A percentile compares a stretch with the other conserved stretches of the same genome.
These are phyloP conservation scores for Xylona heveae DNA, from an alignment of 495 filamentous ascomycete genomes.

Conservation along the genomic window DNA sequence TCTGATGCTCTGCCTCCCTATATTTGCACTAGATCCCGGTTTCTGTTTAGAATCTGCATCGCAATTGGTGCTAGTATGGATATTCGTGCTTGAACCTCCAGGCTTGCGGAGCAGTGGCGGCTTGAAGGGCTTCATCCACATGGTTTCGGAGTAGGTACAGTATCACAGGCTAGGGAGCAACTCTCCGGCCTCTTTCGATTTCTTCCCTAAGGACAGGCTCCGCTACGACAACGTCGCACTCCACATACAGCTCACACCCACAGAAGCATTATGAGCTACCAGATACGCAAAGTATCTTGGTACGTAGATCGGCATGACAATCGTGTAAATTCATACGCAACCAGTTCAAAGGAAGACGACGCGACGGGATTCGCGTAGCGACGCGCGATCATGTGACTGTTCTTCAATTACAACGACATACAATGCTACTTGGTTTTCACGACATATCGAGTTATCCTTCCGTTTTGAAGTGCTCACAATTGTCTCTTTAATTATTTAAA, in stretches of 20 bases:
- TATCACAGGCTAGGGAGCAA: too few species aligned
- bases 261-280: background rate
- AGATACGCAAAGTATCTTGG: background rate
- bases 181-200: too few species aligned
- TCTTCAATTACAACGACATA: background rate
- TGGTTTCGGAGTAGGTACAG: too few species aligned
- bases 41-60: background rate
- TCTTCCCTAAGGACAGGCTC: too few species aligned
- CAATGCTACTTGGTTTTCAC: too few species aligned
- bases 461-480: too few species aligned
- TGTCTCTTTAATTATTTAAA: too few species aligned
- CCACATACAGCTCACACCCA: background rate
- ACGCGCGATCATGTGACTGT: background rate
- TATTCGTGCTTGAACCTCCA: background rate
- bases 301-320: background rate
- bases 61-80: background rate
- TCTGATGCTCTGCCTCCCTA: background rate
- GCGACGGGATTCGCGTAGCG: background rate
- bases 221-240: too few species aligned
- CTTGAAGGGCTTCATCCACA: conserved; percentile 1
- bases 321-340: background rate
- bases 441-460: too few species aligned
- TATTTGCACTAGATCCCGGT: too few species aligned
- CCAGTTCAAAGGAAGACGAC: background rate
- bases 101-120: background rate